Evolutionary conservation across 176 grass and related monocot genomes (phyloP), one percentile per base, ranked within the genome.

Genomic region (Avena insularis): DNA sequence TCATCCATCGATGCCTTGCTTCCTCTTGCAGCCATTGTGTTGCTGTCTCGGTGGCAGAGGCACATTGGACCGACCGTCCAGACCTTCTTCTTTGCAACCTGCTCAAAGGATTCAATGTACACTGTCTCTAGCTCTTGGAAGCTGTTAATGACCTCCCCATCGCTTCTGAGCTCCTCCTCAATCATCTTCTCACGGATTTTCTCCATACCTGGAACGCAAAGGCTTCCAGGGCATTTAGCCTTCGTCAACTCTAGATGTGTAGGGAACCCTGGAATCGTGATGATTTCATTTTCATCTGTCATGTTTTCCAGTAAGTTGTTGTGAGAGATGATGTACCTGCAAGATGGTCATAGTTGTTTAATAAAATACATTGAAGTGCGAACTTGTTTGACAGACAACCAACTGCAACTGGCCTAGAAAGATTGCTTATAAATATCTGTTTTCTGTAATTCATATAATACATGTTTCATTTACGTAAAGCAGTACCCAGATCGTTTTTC

Each of bases 11-110:
- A 83, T 10, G 88, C 68, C 40, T 88, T 85, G 62, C 86, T 75
- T 46, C 95, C 92, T 54, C 88, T 92, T 14, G 60, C 67, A 29
- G 76, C 69, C 62, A 72, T 79, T 2, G 57, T 75, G 48, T 76
- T 78, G 40, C 3, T 57, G 25, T 82, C 76, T 78, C 40, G 66
- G 13, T 90, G 81, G 57, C 95, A 89, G 16, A 97, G 75, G 59
- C 91, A 89, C 80, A 90, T 85, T 20, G 91, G 95, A 5, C 95
- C 95, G 71, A 97, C 20, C 6, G 87, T 50, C 85, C 88, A 94
- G 15, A 91, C 78, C 74, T 91, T 91, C 78, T 92, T 90, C 45
- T 79, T 79, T 10, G 51, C 79, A 3, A 11, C 60, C 33, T 86
- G 80, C 62, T 83, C 40, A n/a, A 84, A 90, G 29, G 71, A 85